phyloP scores from a whole-genome alignment of 2,329 filamentous ascomycete species.

The Fusarium decemcellulare region DNA sequence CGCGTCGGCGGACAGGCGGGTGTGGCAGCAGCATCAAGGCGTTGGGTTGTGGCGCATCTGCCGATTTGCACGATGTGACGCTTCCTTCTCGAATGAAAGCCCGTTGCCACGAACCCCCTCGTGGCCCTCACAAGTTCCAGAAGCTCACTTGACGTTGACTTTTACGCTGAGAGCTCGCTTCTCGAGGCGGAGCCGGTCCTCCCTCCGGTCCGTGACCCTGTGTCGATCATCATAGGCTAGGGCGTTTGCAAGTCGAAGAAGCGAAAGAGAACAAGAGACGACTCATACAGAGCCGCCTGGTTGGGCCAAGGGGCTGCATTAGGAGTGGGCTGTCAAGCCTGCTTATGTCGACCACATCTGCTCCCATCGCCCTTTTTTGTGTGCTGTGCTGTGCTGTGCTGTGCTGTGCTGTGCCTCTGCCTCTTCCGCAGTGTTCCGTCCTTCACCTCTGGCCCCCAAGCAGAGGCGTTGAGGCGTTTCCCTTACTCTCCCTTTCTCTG shows the following conservation, averaged over 20 bases:
- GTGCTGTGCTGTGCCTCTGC: neutral
- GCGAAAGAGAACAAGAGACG: conserved; percentile 10
- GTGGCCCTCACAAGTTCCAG: neutral
- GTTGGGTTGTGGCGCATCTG: conserved; percentile 4
- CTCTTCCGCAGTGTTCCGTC: conserved; percentile 31
- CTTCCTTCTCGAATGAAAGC: neutral
- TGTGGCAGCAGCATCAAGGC: conserved; percentile 1
- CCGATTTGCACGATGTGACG: conserved; percentile 6
- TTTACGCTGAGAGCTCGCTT: neutral
- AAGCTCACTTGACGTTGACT: neutral
- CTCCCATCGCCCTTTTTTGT: neutral
- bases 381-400: neutral
- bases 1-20: neutral
- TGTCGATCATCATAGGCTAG: conserved; percentile 25
- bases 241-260: conserved; percentile 7
- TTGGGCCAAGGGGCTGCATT: conserved; percentile 4
- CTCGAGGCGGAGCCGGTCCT: conserved; percentile 7
- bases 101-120: neutral
- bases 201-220: neutral
- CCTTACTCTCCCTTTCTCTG: conserved; percentile 17
- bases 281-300: conserved; percentile 8
- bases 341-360: neutral
- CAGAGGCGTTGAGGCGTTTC: conserved; percentile 23
- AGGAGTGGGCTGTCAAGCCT: neutral
- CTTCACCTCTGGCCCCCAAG: conserved; percentile 13